Evolutionary conservation across 2,329 filamentous ascomycete genomes (phyloP).

Genomic region (Lecanicillium sp.): DNA sequence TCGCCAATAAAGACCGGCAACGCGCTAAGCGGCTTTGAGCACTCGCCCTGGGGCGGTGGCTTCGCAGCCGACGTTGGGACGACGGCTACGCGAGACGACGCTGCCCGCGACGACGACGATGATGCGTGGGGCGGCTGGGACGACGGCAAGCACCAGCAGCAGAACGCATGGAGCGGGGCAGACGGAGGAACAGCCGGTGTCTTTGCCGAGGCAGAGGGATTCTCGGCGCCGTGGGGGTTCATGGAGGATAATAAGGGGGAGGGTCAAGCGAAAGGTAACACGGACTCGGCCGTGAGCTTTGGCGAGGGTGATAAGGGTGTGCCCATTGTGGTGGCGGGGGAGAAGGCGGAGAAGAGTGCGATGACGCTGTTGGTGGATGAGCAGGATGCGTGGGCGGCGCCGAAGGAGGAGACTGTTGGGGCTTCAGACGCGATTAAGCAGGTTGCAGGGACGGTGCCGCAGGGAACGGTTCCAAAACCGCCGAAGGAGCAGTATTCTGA

Average conservation of each 20-base stretch:
- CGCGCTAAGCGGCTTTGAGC: background rate
- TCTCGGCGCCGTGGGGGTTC: background rate
- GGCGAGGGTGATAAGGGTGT: slow-evolving; percentile 13
- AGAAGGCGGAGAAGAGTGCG: background rate
- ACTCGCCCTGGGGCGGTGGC: slow-evolving; percentile 2
- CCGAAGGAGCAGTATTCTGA: background rate
- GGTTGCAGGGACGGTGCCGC: background rate
- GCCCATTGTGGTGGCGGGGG: background rate
- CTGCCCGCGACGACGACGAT: slow-evolving; percentile 24
- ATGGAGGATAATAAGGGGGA: background rate
- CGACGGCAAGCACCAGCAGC: slow-evolving; percentile 22
- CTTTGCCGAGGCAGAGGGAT: background rate
- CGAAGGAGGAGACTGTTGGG: background rate
- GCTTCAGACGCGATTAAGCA: background rate
- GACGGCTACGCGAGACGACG: background rate
- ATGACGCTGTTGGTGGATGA: background rate
- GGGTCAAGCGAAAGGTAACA: background rate
- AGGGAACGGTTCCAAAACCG: background rate
- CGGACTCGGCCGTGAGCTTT: slow-evolving; percentile 26
- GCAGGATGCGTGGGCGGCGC: slow-evolving; percentile 2
- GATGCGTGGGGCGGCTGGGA: slow-evolving; percentile 33
- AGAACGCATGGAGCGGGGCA: background rate
- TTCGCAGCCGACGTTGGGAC: background rate
- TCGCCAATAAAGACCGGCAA: background rate
- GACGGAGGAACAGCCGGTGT: no score